Evolutionary conservation across 202 grass and related monocot species (phyloP).

Genomic region (Cymbopogon flexuosus): DNA sequence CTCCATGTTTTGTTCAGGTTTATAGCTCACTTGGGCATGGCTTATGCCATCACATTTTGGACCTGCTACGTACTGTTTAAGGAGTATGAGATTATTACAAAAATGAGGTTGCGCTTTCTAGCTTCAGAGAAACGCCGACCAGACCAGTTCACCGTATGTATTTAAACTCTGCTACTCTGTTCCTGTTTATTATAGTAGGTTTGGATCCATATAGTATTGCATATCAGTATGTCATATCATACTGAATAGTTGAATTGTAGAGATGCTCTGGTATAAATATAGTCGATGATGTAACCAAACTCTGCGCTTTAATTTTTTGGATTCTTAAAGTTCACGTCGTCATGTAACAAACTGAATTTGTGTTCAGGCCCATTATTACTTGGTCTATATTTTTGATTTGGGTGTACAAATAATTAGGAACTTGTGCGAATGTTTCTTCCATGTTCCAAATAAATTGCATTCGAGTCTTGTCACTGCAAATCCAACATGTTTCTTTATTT

Average conservation of each 20-base stretch:
- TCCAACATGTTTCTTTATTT: slow-evolving; percentile 16
- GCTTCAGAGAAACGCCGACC: slow-evolving; percentile 73
- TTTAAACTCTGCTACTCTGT: slow-evolving; percentile 15
- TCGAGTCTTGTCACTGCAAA: neutral
- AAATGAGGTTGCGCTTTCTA: slow-evolving; percentile 75
- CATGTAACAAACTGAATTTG: neutral
- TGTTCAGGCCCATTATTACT: neutral
- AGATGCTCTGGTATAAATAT: neutral
- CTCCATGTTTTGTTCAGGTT: slow-evolving; percentile 46
- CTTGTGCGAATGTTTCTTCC: neutral
- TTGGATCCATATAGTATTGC: neutral
- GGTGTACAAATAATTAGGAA: neutral
- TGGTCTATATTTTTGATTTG: neutral
- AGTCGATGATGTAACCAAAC: neutral
- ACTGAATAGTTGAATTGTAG: slow-evolving; percentile 5
- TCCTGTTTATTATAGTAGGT: neutral
- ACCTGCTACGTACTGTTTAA: slow-evolving; percentile 66
- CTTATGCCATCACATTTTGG: slow-evolving; percentile 84
- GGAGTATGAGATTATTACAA: slow-evolving; percentile 65
- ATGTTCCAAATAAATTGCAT: neutral
- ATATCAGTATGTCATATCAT: neutral
- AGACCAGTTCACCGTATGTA: slow-evolving; percentile 74
- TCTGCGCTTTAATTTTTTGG: neutral
- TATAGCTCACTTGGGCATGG: slow-evolving; percentile 61
- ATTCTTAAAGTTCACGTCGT: neutral